Conservation (phyloP, 805 yeast genomes). For the Cyberlindnera mycetangii region DNA sequence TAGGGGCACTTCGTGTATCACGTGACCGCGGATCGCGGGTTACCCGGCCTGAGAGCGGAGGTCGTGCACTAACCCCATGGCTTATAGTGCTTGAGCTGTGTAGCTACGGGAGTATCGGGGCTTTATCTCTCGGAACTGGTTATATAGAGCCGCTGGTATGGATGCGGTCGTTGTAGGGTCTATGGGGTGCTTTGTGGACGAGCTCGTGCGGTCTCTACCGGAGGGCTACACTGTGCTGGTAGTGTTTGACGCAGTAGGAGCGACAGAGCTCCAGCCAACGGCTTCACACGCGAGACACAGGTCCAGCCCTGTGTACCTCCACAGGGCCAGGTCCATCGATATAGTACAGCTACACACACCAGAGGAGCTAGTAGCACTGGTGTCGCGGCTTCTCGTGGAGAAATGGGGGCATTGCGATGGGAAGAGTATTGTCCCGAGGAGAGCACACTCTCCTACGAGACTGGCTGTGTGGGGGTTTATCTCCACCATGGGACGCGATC, state of each 20-base stretch:
- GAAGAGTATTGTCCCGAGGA: not conserved
- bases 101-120: no score
- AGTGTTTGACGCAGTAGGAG: conserved; percentile 7
- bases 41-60: not conserved
- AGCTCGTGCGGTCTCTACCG: not conserved
- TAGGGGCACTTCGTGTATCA: no score
- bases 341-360: conserved; percentile 5
- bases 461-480: conserved; percentile 12
- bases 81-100: not conserved
- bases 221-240: conserved; percentile 3
- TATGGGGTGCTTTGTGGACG: conserved; percentile 4
- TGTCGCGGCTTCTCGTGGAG: conserved; percentile 3
- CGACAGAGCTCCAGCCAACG: conserved; percentile 6
- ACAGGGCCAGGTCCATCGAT: not conserved
- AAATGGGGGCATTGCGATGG: not conserved
- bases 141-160: no score
- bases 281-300: conserved; percentile 3
- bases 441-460: not conserved
- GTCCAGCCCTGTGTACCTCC: conserved; percentile 15
- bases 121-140: no score
- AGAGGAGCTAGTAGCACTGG: conserved; percentile 6
- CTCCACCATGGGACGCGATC: not conserved
- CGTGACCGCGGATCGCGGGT: not conserved
- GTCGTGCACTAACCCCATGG: no score
- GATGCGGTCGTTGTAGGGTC: not conserved